Evolutionary conservation across 345 rosid species (phyloP).

Genomic region (Rhizophora mangle): DNA sequence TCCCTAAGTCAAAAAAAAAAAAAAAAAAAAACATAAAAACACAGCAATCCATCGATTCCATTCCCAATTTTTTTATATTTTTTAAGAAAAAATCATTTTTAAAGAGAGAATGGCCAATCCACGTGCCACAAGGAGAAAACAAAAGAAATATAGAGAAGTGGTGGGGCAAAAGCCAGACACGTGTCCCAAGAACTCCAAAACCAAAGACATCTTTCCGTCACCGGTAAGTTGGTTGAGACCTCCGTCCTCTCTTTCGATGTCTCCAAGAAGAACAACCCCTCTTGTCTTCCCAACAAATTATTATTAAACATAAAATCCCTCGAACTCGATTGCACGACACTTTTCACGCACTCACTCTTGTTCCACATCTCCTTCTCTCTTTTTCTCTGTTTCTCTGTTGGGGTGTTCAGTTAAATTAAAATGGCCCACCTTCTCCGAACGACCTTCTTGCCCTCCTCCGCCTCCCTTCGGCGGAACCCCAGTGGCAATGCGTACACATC

Average conservation of each 20-base stretch:
- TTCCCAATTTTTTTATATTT: too few species aligned
- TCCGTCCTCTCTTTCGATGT: conserved; percentile 65
- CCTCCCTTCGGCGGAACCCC: conserved; percentile 26
- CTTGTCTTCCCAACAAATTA: not conserved
- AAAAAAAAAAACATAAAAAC: too few species aligned
- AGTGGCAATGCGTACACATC: not conserved
- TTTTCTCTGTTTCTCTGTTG: not conserved
- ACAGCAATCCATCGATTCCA: too few species aligned
- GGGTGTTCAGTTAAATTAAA: not conserved
- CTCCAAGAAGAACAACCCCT: conserved; percentile 32
- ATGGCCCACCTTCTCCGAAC: conserved; percentile 74
- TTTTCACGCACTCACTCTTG: not conserved
- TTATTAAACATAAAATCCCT: not conserved
- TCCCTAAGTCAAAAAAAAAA: too few species aligned
- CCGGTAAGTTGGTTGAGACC: conserved; percentile 53
- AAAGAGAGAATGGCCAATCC: too few species aligned
- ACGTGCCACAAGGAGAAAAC: too few species aligned
- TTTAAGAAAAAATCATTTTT: too few species aligned
- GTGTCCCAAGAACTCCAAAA: not conserved
- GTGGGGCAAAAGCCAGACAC: not conserved
- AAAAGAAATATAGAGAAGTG: not conserved
- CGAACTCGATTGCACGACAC: not conserved
- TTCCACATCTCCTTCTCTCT: not conserved
- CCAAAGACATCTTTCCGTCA: conserved; percentile 7
- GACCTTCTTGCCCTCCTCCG: conserved; percentile 46